phyloP scores from a whole-genome alignment of 2,329 filamentous ascomycete species.

The Stagonosporopsis chrysanthemi region DNA sequence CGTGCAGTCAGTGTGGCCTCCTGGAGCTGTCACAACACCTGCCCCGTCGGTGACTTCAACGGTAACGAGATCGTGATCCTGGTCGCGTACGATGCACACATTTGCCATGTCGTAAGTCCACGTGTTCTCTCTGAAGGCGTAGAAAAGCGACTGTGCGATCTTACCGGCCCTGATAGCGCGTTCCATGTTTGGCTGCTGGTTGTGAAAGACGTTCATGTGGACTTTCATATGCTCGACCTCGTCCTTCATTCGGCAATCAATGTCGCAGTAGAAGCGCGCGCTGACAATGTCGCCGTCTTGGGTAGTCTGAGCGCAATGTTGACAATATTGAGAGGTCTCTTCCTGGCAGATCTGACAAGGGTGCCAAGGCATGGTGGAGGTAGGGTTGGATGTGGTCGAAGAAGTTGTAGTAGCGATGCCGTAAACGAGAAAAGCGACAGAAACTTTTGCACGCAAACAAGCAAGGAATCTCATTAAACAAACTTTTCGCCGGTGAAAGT shows the following conservation, averaged over 20 bases:
- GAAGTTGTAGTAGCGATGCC: neutral
- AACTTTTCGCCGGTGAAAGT: neutral
- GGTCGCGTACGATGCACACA: conserved; percentile 11
- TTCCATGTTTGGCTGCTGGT: conserved; percentile 5
- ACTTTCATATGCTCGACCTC: conserved; percentile 11
- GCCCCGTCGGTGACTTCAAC: conserved; percentile 20
- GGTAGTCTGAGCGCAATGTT: conserved; percentile 4
- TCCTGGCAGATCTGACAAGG: conserved; percentile 13
- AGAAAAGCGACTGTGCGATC: conserved; percentile 23
- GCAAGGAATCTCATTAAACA: neutral
- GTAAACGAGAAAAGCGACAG: neutral
- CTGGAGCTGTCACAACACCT: conserved; percentile 14
- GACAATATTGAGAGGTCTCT: conserved; percentile 17
- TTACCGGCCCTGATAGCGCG: conserved; percentile 20
- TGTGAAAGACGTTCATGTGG: conserved; percentile 1
- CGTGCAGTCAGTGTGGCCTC: conserved; percentile 13
- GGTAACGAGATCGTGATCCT: conserved; percentile 4
- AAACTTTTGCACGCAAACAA: neutral
- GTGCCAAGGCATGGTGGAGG: conserved; percentile 9
- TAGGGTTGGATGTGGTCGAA: neutral
- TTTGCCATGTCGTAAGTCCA: conserved; percentile 26
- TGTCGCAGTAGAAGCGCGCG: conserved; percentile 19
- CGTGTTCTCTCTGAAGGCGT: conserved; percentile 23
- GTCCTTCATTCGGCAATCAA: conserved; percentile 12
- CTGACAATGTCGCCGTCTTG: neutral